phyloP scores from a whole-genome alignment of 768 basidiomycete genomes.

The Serendipita sp. region DNA sequence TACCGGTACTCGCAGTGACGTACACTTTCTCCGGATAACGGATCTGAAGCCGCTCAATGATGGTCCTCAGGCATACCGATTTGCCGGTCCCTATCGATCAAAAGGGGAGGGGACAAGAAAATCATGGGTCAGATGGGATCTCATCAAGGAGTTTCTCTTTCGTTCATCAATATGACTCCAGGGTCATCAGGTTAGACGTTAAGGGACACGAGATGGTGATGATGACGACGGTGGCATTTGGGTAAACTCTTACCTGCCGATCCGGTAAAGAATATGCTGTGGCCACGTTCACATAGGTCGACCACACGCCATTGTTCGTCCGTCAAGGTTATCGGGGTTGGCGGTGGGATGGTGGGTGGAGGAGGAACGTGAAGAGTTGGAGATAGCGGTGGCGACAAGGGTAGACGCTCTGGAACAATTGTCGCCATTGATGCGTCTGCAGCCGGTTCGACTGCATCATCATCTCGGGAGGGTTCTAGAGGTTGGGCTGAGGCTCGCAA shows the following conservation, averaged over 20 bases:
- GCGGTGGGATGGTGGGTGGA: background rate
- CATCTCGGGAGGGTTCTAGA: background rate
- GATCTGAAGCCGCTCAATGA: constrained; percentile 35
- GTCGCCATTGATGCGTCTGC: background rate
- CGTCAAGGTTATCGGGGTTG: constrained; percentile 22
- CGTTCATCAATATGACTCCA: background rate
- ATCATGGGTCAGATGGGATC: no score
- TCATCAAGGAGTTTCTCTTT: no score
- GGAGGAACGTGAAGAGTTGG: background rate
- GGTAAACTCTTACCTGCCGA: constrained; percentile 43
- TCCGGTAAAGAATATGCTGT: constrained; percentile 74
- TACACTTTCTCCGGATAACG: constrained; percentile 29
- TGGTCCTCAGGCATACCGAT: constrained; percentile 61
- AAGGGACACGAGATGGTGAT: background rate
- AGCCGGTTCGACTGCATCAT: background rate
- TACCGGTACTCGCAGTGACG: constrained; percentile 52
- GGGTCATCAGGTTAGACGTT: background rate
- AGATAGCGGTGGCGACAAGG: background rate
- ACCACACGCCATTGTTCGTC: constrained; percentile 39
- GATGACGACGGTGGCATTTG: background rate
- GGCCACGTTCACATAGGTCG: constrained; percentile 39
- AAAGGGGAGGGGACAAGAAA: background rate
- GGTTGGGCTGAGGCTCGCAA: background rate
- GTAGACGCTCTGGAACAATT: background rate
- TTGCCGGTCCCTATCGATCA: constrained; percentile 57